Evolutionary conservation across 2,329 filamentous ascomycete genomes (phyloP).

Genomic region (Fusarium austroafricanum): DNA sequence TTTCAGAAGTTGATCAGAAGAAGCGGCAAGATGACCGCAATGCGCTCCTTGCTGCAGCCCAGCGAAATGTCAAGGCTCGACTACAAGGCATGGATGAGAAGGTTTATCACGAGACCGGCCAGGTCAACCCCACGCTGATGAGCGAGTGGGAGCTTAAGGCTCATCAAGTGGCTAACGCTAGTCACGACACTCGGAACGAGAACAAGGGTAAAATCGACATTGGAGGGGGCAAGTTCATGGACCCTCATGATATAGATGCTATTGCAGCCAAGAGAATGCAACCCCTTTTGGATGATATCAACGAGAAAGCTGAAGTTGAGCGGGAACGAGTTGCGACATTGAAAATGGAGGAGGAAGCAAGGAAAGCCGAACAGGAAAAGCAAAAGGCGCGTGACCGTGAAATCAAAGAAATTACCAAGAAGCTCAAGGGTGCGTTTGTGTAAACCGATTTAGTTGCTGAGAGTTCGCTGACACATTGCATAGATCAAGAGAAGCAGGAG

Average conservation of each 20-base stretch:
- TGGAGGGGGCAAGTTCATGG: slow-evolving; percentile 84
- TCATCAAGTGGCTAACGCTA: slow-evolving; percentile 73
- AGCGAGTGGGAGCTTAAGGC: slow-evolving; percentile 85
- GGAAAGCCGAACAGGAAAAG: slow-evolving; percentile 62
- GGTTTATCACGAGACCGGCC: slow-evolving; percentile 80
- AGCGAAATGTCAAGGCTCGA: slow-evolving; percentile 84
- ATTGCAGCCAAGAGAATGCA: slow-evolving; percentile 83
- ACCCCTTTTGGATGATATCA: slow-evolving; percentile 87
- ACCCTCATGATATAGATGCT: slow-evolving; percentile 80
- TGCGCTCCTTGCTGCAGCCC: slow-evolving; percentile 79
- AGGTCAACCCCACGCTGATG: slow-evolving; percentile 73
- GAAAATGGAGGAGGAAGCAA: slow-evolving; percentile 68
- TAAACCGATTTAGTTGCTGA: neutral
- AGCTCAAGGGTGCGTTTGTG: slow-evolving; percentile 66
- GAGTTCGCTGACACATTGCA: slow-evolving; percentile 45
- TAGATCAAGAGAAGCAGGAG: slow-evolving; percentile 61
- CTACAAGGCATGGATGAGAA: slow-evolving; percentile 86
- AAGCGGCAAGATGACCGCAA: slow-evolving; percentile 82
- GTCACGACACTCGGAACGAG: slow-evolving; percentile 69
- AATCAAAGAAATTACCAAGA: slow-evolving; percentile 64
- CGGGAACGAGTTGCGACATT: slow-evolving; percentile 74
- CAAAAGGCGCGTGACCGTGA: slow-evolving; percentile 64
- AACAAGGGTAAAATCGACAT: slow-evolving; percentile 72
- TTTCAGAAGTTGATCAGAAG: slow-evolving; percentile 76
- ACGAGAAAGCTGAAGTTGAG: slow-evolving; percentile 79